Conservation (phyloP, 768 basidiomycete species). For the Daedalea quercina region DNA sequence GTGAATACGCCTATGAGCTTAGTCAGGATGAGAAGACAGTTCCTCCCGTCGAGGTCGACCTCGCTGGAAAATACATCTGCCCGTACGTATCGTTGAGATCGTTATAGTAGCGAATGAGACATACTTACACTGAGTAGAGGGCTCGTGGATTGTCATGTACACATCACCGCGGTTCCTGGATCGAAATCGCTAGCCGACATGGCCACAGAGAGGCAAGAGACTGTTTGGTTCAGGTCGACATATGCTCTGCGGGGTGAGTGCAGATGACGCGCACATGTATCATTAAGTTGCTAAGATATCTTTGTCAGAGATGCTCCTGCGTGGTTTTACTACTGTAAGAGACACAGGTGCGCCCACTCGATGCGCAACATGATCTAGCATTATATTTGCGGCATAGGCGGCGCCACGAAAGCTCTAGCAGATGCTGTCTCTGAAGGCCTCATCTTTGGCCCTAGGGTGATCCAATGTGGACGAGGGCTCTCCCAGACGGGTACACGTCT, state of each 20-base stretch:
- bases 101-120: background rate
- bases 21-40: conserved; percentile 7
- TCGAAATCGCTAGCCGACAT: conserved; percentile 31
- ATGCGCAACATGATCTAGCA: background rate
- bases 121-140: conserved; percentile 19
- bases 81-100: conserved; percentile 18
- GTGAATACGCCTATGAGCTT: background rate
- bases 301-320: conserved; percentile 27
- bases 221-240: conserved; percentile 28
- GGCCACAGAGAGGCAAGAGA: conserved; percentile 23
- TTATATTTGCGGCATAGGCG: conserved; percentile 12
- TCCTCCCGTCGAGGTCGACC: conserved; percentile 19
- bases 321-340: conserved; percentile 35
- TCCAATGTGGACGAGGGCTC: conserved; percentile 33
- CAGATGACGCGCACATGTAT: too few species aligned
- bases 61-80: conserved; percentile 31
- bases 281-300: background rate
- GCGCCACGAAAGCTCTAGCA: conserved; percentile 32
- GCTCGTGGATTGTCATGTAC: conserved; percentile 39
- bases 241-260: conserved; percentile 30
- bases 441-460: conserved; percentile 28
- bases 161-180: conserved; percentile 35
- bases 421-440: conserved; percentile 32
- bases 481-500: conserved; percentile 29
- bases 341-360: conserved; percentile 23